A percentile compares a stretch with the other conserved stretches of the same genome.
Evolutionary conservation across 805 yeast species (phyloP).

Genomic region (Wickerhamomyces hampshirensis): DNA sequence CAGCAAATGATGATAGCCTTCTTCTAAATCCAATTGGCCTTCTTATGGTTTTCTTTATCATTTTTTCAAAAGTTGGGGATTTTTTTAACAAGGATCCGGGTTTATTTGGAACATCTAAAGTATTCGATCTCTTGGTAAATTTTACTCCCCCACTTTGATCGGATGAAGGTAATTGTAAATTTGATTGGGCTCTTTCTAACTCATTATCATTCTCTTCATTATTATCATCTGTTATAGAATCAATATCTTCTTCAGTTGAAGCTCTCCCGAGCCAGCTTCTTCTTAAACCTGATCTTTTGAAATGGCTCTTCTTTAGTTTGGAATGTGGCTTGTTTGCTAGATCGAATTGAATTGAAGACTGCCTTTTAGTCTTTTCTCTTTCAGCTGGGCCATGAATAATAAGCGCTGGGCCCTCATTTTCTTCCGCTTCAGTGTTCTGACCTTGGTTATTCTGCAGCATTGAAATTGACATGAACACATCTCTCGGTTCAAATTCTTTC

Average conservation of each 20-base stretch:
- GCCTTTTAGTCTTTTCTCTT: conserved; percentile 34
- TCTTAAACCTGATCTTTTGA: conserved; percentile 16
- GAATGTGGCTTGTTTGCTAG: conserved; percentile 10
- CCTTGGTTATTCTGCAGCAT: conserved; percentile 59
- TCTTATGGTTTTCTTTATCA: conserved; percentile 31
- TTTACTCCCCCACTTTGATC: conserved; percentile 34
- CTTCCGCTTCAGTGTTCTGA: conserved; percentile 32
- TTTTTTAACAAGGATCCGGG: conserved; percentile 23
- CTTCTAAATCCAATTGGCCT: conserved; percentile 25
- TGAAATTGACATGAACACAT: conserved; percentile 78
- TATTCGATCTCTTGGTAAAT: conserved; percentile 41
- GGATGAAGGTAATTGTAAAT: conserved; percentile 30
- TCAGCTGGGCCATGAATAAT: conserved; percentile 77
- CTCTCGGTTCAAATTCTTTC: conserved; percentile 69
- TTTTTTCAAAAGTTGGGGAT: conserved; percentile 46
- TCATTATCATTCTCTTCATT: conserved; percentile 21
- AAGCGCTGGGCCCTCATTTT: conserved; percentile 72
- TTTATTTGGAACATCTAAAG: conserved; percentile 35
- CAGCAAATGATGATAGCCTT: conserved; percentile 23
- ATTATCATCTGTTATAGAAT: conserved; percentile 6
- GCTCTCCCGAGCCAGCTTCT: conserved; percentile 12
- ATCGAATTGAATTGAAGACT: conserved; percentile 27
- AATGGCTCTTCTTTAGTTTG: conserved; percentile 13
- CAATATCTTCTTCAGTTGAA: conserved; percentile 5
- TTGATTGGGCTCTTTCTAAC: conserved; percentile 27